Evolutionary conservation across 371 early-diverging fungal species (phyloP).

Genomic region (Rhizomucor pusillus): DNA sequence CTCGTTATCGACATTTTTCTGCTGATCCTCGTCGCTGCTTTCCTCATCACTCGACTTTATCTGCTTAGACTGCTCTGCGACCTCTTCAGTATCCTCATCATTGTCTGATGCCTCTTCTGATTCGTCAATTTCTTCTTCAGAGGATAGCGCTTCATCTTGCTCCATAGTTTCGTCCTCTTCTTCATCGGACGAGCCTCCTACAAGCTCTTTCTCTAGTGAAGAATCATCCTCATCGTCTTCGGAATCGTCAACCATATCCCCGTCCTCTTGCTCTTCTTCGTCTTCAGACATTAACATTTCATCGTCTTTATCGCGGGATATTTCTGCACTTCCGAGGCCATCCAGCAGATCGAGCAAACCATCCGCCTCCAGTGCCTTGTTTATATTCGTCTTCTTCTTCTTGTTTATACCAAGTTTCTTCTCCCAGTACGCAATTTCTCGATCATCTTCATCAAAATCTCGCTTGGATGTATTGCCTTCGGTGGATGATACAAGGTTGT

Average conservation of each 20-base stretch:
- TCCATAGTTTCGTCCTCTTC: constrained; percentile 10
- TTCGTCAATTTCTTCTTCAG: constrained; percentile 16
- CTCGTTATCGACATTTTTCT: constrained; percentile 16
- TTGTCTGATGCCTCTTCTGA: constrained; percentile 39
- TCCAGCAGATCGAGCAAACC: constrained; percentile 47
- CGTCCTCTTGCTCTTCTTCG: constrained; percentile 22
- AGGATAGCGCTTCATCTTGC: neutral
- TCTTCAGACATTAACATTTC: neutral
- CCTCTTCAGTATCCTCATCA: constrained; percentile 5
- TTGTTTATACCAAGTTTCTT: constrained; percentile 74
- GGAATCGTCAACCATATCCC: constrained; percentile 15
- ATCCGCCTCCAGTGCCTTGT: constrained; percentile 62
- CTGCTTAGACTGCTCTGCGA: constrained; percentile 15
- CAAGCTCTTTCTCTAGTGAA: constrained; percentile 20
- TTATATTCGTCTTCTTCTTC: constrained; percentile 45
- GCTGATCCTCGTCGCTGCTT: neutral
- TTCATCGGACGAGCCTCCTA: constrained; percentile 3
- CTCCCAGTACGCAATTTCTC: constrained; percentile 73
- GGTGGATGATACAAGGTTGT: constrained; percentile 44
- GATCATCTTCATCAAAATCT: constrained; percentile 70
- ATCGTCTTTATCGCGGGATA: constrained; percentile 19
- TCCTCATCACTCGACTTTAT: constrained; percentile 19
- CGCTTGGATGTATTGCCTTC: constrained; percentile 21
- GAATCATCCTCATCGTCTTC: constrained; percentile 3
- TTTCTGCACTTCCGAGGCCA: constrained; percentile 17